Evolutionary conservation across 106 monocot genomes (phyloP), one percentile per base, ranked within the genome.

Genomic region (Agapanthus africanus): DNA sequence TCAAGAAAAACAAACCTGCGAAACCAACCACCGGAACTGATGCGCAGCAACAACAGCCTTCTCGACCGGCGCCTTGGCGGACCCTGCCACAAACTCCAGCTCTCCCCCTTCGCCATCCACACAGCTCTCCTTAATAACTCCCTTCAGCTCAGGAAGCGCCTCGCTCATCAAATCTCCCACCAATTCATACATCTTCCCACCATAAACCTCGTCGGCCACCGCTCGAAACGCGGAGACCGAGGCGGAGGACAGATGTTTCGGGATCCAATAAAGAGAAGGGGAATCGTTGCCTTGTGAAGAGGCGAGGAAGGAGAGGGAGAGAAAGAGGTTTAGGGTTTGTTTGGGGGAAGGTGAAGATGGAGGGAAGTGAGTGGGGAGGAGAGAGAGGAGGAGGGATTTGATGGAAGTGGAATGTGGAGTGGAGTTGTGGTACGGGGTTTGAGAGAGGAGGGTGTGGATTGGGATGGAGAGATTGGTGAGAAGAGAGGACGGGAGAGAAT

Each of bases 21-120:
- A 73, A 25, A 90, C 85, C 35, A 99, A 63, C 92, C 92, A 99
- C 72, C 93, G 61, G 27, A 93, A 81, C 73, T 99, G 99, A 73
- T 84, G 87, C 25, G 79, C 89, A 22, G 99, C 89, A 3, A 90
- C 69, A 27, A 83, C 64, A n/a, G 85, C 76, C 71, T 80, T 34
- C 8, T 27, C 81, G 16, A 88, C 88, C 34, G 80, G 85, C 21
- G 73, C 70, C 73, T 72, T 80, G 11, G 57, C 68, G 3, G 79
- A 69, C 26, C 38, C 69, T 18, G 61, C 68, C 4, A 65, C 42
- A 31, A 80, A 60, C 26, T 78, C 85, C n/a, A n/a, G n/a, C 44
- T 82, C 82, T 11, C 71, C 73, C 6, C 72, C 79, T n/a, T 71
- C 54, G 27, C 26, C 42, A 67, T 90, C 89, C 13, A 83, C 70